A percentile compares a stretch with the other conserved stretches of the same genome.
These are phyloP conservation scores for Diplocarpon rosae DNA, from an alignment of 2,329 filamentous ascomycete genomes.

Conservation along the genomic window DNA sequence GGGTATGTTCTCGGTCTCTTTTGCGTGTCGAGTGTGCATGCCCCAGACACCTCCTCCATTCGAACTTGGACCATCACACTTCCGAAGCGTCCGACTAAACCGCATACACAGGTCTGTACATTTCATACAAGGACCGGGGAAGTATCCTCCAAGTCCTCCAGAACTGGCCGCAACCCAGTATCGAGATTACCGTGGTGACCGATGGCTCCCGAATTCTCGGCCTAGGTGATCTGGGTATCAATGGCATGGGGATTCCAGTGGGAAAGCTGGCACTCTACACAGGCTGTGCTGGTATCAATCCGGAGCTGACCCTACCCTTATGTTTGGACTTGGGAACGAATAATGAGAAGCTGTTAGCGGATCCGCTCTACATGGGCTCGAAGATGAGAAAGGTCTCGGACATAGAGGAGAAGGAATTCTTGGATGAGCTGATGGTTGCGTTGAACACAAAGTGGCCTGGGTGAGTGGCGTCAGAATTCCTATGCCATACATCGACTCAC, in stretches of 20 bases:
- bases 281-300: conserved; percentile 76
- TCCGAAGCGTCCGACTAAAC: conserved; percentile 1
- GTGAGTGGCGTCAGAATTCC: conserved; percentile 42
- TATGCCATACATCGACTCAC: conserved; percentile 59
- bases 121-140: conserved; percentile 58
- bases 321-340: conserved; percentile 79
- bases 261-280: conserved; percentile 77
- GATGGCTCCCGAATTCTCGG: conserved; percentile 57
- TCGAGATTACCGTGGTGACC: conserved; percentile 43
- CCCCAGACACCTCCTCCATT: background rate
- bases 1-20: conserved; percentile 29
- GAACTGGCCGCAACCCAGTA: conserved; percentile 58
- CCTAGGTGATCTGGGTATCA: conserved; percentile 79
- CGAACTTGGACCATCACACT: background rate
- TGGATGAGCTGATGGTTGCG: conserved; percentile 60
- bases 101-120: conserved; percentile 44
- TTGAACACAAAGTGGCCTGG: conserved; percentile 61
- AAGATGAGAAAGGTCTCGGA: conserved; percentile 55
- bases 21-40: background rate
- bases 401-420: conserved; percentile 61
- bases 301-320: conserved; percentile 66
- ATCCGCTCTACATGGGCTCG: conserved; percentile 71
- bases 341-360: conserved; percentile 61
- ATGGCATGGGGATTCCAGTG: conserved; percentile 72
- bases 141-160: conserved; percentile 53